phyloP scores from a whole-genome alignment of 2,329 filamentous ascomycete species.

The Aureobasidium sp. region DNA sequence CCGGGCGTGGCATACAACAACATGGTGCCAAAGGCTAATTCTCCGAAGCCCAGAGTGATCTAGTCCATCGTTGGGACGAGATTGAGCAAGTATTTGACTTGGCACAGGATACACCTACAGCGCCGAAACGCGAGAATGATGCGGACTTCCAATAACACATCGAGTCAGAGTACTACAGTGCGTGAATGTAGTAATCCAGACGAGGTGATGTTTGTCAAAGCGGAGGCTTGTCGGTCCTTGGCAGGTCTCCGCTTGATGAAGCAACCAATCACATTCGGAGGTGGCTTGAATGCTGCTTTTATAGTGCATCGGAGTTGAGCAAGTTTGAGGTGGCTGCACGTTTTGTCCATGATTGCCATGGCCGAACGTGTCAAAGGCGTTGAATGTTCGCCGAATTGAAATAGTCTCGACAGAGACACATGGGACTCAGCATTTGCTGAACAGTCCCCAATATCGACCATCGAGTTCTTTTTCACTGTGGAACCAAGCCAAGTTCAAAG shows the following conservation, averaged over 20 bases:
- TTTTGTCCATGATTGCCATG: background rate
- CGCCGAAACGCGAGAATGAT: background rate
- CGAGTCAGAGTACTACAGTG: background rate
- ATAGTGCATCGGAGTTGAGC: background rate
- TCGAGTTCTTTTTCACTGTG: background rate
- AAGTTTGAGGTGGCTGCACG: slow-evolving; percentile 10
- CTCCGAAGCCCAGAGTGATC: background rate
- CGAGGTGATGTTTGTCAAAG: background rate
- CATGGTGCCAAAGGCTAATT: background rate
- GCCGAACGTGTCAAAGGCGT: background rate
- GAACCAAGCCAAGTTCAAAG: background rate
- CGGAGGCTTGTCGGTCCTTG: background rate
- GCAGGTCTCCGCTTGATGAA: background rate
- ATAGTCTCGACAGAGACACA: background rate
- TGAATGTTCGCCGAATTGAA: background rate
- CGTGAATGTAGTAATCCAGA: background rate
- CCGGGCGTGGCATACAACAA: background rate
- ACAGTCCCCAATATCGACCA: background rate
- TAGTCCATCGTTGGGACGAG: background rate
- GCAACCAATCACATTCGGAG: background rate
- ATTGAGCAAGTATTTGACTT: slow-evolving; percentile 4
- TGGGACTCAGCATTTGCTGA: background rate
- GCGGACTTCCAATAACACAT: background rate
- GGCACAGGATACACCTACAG: background rate
- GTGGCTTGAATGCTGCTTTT: background rate